Evolutionary conservation across 495 filamentous ascomycete species (phyloP), one percentile per base, ranked within the genome.

Genomic region (Aspergillus baeticus): DNA sequence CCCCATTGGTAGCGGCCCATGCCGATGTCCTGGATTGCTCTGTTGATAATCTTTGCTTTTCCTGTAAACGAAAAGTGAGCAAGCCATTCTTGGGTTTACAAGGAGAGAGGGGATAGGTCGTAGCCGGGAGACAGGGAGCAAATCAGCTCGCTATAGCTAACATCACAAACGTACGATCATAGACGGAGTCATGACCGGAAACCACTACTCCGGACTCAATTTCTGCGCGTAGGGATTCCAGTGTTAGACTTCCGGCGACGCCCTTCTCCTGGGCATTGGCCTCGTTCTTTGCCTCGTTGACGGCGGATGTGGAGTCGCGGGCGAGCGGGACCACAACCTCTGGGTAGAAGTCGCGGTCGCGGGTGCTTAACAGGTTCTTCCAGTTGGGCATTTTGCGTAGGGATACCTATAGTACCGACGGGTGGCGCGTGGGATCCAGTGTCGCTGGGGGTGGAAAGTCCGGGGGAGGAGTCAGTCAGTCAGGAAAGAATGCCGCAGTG

Each of bases 1-100:
- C 87, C 79, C 85, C 84, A 91, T 71, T 94, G 89, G 62, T 93
- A 94, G 55, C 78, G 77, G 55, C 90, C 90, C 81, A 92, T 93
- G 7, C 90, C 90, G 58, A 94, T 92, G 66, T 92, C 88, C 55
- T 79, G 74, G 31, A 85, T 73, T 7, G 82, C 81, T 46, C 79
- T 73, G 62, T 84, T 84, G 59, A 84, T 81, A 10, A 84, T 73
- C 58, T 80, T 82, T 23, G 64, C 63, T 51, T 69, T 70, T n/a
- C 68, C 63, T 67, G 47, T 36, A 44, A 42, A 41, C 11, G 10
- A 39, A 34, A 34, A 48, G 34, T 29, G 8, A 29, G 26, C 26
- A 29, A 29, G 4, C 26, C 26, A 29, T 8, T 29, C 26, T 29
- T 8, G 8, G 8, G 26, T 29, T 8, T 4, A 29, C 26, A 8